Conservation (phyloP, 169 alveolate genomes). For the Plasmodium blacklocki region DNA sequence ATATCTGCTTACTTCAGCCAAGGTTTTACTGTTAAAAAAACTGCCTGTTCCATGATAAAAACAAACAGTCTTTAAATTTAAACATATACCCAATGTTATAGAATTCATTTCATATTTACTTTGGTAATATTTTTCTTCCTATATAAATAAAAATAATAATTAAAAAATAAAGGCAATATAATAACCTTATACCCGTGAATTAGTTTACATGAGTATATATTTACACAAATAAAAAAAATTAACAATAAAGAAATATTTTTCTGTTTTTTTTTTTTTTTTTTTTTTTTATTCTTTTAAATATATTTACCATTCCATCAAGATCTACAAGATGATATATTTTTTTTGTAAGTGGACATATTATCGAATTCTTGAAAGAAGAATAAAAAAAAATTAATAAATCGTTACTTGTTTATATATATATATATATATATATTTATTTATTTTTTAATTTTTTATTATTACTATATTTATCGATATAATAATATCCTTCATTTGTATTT, state of each 20-base stretch:
- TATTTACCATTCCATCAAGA: constrained; percentile 28
- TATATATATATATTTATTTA: neutral
- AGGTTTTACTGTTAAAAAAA: constrained; percentile 40
- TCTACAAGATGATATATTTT: constrained; percentile 66
- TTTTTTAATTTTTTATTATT: constrained; percentile 9
- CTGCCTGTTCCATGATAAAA: constrained; percentile 60
- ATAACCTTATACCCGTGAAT: neutral
- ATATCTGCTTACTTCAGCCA: constrained; percentile 29
- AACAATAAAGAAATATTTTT: constrained; percentile 1
- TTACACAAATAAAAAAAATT: neutral
- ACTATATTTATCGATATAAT: constrained; percentile 62
- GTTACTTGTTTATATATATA: neutral
- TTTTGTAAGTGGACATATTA: constrained; percentile 54
- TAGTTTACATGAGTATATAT: neutral
- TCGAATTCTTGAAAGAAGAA: constrained; percentile 23
- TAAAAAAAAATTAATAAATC: constrained; percentile 1
- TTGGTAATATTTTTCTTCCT: constrained; percentile 60
- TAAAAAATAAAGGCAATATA: neutral
- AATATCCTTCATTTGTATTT: constrained; percentile 61
- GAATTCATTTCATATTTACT: constrained; percentile 53
- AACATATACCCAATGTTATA: constrained; percentile 54
- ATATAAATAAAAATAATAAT: neutral
- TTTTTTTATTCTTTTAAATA: too few species aligned
- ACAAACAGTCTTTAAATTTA: constrained; percentile 55
- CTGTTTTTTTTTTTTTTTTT: too few species aligned